Base-by-base conservation (phyloP, 78 protist species). In the Chrysochromulina parva region DNA sequence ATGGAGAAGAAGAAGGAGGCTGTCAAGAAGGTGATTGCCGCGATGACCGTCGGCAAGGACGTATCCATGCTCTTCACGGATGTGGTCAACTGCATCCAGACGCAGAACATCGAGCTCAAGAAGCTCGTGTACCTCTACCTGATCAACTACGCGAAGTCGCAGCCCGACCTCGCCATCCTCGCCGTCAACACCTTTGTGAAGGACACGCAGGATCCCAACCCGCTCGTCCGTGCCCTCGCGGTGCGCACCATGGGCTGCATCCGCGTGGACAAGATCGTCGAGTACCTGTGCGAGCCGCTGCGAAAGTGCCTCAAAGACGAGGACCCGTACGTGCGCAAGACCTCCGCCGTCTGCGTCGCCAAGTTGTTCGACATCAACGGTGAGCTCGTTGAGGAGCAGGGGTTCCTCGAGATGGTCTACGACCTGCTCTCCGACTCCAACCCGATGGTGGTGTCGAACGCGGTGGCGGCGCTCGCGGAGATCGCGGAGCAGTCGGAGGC, bases 221-320 rank as follows among this genome's bases (percentile, higher is more conserved):
- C 99, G 60, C 92, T 99, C 60, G 94, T 99, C 58, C 95, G 99
- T 47, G 99, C 99, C 6, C 94, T 99, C 4, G 99, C 99, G 28
- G 91, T 99, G 55, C 96, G 99, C 52, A 98, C 99, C 17, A 98
- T 99, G 99, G 99, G 99, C 66, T 98, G 98, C 95, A 97, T 99
- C 67, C 97, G 99, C 38, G 99, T 99, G 16, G 97, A 96, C 89
- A 85, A 92, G 24, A 98, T 99, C 82, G 93, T 69, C n/a, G 93
- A 91, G 66, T 71, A 91, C 67, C 82, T 86, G 52, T 85, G 88
- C 55, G 92, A 91, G 71, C 90, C 90, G 22, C 96, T 99, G 50
- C 91, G 98, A 60, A 85, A 88, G 57, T 92, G 96, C 65, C 91
- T 99, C 60, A 94, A 95, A 94, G 84, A 74, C n/a, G 84, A 74